Conservation (phyloP, 371 early-diverging fungal genomes). For the Neoconidiobolus thromboides region DNA sequence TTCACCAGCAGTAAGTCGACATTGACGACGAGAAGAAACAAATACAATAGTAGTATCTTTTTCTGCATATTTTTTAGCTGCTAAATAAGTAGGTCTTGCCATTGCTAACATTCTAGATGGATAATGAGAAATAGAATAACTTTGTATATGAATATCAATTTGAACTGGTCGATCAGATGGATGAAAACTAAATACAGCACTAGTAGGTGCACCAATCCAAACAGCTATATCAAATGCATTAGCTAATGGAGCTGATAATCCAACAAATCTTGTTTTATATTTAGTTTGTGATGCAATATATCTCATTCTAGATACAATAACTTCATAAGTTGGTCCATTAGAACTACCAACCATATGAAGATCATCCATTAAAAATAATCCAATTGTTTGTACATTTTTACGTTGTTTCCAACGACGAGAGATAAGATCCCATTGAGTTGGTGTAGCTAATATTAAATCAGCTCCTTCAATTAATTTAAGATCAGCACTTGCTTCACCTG, state of each 20-base stretch:
- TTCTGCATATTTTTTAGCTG: constrained; percentile 40
- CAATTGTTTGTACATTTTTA: constrained; percentile 71
- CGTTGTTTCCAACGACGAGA: constrained; percentile 91
- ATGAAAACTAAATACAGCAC: constrained; percentile 77
- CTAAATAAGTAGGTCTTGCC: constrained; percentile 71
- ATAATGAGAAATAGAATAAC: constrained; percentile 75
- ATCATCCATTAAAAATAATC: constrained; percentile 90
- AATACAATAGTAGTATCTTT: constrained; percentile 63
- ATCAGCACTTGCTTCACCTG: constrained; percentile 89
- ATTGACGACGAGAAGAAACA: constrained; percentile 82
- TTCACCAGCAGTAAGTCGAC: constrained; percentile 68
- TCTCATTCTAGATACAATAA: constrained; percentile 80
- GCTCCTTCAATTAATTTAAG: constrained; percentile 67
- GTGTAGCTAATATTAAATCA: constrained; percentile 86
- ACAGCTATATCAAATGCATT: constrained; percentile 90
- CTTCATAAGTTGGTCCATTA: constrained; percentile 75
- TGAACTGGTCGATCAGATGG: constrained; percentile 85
- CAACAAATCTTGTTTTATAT: constrained; percentile 65
- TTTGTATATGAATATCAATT: constrained; percentile 83
- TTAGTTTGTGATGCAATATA: constrained; percentile 74
- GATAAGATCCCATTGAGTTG: constrained; percentile 95
- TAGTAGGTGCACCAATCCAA: constrained; percentile 77
- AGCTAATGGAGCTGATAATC: constrained; percentile 69
- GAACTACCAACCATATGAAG: constrained; percentile 77
- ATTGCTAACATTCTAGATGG: constrained; percentile 88